Percentiles rank a stretch among this genome's conserved stretches.
Evolutionary conservation across 768 basidiomycete genomes (phyloP).

Genomic region (Tremella fuciformis): DNA sequence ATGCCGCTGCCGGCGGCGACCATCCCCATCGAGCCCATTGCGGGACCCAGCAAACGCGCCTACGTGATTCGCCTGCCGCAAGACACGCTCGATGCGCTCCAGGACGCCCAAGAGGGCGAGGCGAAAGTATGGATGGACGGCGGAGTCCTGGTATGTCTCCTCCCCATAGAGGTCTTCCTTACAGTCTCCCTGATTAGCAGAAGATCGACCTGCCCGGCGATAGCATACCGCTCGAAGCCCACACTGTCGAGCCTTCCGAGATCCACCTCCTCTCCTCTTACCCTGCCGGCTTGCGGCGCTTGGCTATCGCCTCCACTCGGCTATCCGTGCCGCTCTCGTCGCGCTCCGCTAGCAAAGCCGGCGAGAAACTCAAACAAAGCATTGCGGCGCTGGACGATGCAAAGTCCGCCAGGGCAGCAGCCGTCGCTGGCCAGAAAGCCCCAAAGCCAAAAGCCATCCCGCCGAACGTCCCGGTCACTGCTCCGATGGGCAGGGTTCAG

Average conservation of each 20-base stretch:
- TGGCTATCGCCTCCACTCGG: constrained; percentile 26
- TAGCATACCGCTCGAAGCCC: constrained; percentile 20
- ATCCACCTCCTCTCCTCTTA: constrained; percentile 21
- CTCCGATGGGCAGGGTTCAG: constrained; percentile 23
- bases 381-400: constrained; percentile 23
- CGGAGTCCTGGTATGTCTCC: not conserved
- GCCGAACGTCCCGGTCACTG: not conserved
- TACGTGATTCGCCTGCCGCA: not conserved
- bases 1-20: constrained; percentile 2
- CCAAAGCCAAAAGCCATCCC: not conserved
- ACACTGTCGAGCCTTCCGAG: constrained; percentile 26
- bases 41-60: not conserved
- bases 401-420: constrained; percentile 21
- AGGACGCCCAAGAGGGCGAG: not conserved
- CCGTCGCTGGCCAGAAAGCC: constrained; percentile 13
- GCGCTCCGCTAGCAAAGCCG: constrained; percentile 16
- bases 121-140: constrained; percentile 1
- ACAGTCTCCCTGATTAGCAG: constrained; percentile 10
- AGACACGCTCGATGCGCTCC: constrained; percentile 1
- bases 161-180: not conserved
- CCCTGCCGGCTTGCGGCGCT: constrained; percentile 12
- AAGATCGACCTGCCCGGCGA: constrained; percentile 22
- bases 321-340: constrained; percentile 30
- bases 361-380: constrained; percentile 19
- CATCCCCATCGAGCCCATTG: not conserved